Base-by-base conservation (phyloP, 305 asterid species). In the Solanum hybrid region DNA sequence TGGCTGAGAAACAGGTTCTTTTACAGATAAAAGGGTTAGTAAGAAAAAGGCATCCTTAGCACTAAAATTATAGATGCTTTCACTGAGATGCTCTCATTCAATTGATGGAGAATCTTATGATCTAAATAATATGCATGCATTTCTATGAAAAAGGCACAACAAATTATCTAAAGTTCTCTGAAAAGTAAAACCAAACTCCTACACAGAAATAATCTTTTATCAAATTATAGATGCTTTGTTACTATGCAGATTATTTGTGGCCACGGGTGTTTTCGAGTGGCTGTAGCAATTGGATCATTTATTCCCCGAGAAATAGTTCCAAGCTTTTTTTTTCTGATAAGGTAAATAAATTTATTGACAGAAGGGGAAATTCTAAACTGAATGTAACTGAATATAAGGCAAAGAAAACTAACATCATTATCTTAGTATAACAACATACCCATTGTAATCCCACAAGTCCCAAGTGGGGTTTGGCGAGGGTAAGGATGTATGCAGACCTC, bases 221-320 rank as follows among this genome's bases (percentile, higher is more conserved):
- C 36, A 80, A 73, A 80, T 36, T 10, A n/a, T 82, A 80, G 37
- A 26, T 83, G 69, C 35, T n/a, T 34, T 83, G 37, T 16, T 26
- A 16, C 71, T 4, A 29, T 4, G 87, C 87, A 80, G 51, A 71
- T 61, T 22, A 79, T 64, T 86, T 84, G 89, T 76, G 93, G 90
- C 46, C 77, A 87, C 39, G 16, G 28, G 37, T 42, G 87, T 29
- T 77, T 88, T 42, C 92, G 37, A 85, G 90, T 78, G 82, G 90
- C 89, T 73, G 10, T 11, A 22, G 81, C 69, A 67, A 77, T 83
- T 75, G 35, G 61, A 89, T 46, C 67, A 42, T 42, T 46, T 28
- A 39, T 36, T 26, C 73, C 37, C 22, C 69, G 11, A 35, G 33
- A 51, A 51, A 46, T 36, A 34, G 67, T 86, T 36, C 71, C 33